Base-by-base conservation (phyloP, 768 basidiomycete species). In the Tricholomella constricta region DNA sequence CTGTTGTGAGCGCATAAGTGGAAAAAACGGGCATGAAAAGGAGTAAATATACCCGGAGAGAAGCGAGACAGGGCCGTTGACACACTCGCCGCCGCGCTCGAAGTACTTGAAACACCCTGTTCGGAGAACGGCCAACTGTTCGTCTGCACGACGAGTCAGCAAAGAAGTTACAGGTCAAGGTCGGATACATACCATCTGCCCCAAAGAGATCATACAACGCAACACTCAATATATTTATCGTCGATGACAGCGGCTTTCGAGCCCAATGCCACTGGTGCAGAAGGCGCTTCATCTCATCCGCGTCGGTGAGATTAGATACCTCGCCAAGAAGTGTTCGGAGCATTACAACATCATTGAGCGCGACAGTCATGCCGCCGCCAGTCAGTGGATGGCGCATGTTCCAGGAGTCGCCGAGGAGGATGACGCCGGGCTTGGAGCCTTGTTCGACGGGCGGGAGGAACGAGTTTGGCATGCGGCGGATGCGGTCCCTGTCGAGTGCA, bases 321-420 rank as follows among this genome's bases (percentile, higher is more conserved):
- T 75, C 59, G 1, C 71, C 72, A 0, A 97, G 74, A 53, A 91
- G 72, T 14, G 82, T 72, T 29, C 84, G 70, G 12, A 98, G 78
- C 27, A 90, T 59, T 12, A 93, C 87, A 4, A 89, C 88, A 59
- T 98, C 97, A 63, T 85, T 80, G 42, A 98, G 75, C 2, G 94
- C 94, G 34, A 98, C 96, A 0, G 94, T 95, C 97, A 99, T 99
- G 5, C 97, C 97, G 10, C 94, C 94, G 5, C 97, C 97, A 0
- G 97, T 99, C 19, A 99, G 79, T 2, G 97, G 97, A 69, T 99
- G 97, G 0, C 97, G 90, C 95, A 98, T 98, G 67, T 98, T 99
- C 89, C 93, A 96, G 2, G 96, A 86, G 66, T 98, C 97, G 1
- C 97, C 97, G 29, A 97, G 76, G 56, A 98, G 83, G 52, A 99